A percentile compares a stretch with the other conserved stretches of the same genome.
phyloP scores from a whole-genome alignment of 2,329 filamentous ascomycete genomes.

The Rosellinia necatrix region DNA sequence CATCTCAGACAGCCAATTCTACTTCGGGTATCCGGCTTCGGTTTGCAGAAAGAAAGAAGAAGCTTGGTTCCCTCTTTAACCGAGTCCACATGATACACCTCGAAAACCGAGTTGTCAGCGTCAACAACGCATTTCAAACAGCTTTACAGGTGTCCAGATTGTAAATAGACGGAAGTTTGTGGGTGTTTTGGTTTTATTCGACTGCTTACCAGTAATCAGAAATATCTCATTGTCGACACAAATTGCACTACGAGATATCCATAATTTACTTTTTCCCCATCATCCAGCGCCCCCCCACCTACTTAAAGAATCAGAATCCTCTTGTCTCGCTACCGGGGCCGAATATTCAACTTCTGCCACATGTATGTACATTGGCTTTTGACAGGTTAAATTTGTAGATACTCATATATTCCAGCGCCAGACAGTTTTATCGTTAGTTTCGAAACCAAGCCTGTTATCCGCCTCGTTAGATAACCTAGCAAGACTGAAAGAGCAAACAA shows the following conservation, averaged over 20 bases:
- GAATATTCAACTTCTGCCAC: too few species aligned
- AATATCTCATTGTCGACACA: too few species aligned
- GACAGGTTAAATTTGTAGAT: too few species aligned
- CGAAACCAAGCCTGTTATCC: constrained; percentile 14
- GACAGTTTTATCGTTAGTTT: constrained; percentile 4
- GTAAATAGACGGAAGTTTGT: not conserved
- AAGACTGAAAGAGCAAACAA: not conserved
- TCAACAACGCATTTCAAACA: constrained; percentile 18
- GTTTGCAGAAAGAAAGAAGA: constrained; percentile 6
- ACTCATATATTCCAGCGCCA: not conserved
- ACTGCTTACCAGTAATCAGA: too few species aligned
- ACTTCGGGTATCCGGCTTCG: not conserved
- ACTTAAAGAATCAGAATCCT: too few species aligned
- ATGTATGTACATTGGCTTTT: too few species aligned
- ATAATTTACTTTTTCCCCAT: too few species aligned
- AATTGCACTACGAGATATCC: too few species aligned
- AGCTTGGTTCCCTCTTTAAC: constrained; percentile 20
- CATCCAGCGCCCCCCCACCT: too few species aligned
- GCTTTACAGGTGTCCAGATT: constrained; percentile 14
- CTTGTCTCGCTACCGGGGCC: too few species aligned
- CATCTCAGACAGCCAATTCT: not conserved
- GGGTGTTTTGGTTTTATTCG: too few species aligned
- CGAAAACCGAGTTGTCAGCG: not conserved
- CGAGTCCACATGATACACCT: constrained; percentile 12
- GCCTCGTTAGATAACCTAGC: not conserved